phyloP scores from a whole-genome alignment of 208 protist species.

The Acanthamoeba sp. region DNA sequence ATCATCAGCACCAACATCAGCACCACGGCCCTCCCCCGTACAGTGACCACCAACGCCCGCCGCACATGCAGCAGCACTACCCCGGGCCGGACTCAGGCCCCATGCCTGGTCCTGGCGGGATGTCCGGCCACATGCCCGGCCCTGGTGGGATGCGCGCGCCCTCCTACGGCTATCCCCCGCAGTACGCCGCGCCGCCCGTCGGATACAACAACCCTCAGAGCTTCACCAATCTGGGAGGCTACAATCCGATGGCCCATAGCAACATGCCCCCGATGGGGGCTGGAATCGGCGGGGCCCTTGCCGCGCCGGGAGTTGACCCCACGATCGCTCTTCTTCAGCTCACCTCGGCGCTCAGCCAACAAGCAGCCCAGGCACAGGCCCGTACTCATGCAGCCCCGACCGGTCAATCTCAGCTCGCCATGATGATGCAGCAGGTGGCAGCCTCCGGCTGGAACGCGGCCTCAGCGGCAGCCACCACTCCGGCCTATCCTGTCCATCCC shows the following conservation, averaged over 20 bases:
- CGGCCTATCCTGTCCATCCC: not conserved
- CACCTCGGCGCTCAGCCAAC: slow-evolving; percentile 22
- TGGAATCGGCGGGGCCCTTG: not conserved
- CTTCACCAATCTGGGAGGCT: not conserved
- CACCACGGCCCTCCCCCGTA: not conserved
- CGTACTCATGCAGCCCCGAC: not conserved
- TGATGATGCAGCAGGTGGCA: slow-evolving; percentile 46
- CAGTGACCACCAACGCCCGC: not conserved
- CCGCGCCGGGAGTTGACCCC: not conserved
- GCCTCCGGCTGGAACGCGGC: slow-evolving; percentile 10
- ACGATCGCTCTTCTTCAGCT: slow-evolving; percentile 39
- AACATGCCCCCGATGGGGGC: not conserved
- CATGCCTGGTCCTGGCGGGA: not conserved
- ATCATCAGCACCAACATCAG: slow-evolving; percentile 1
- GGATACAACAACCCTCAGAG: not conserved
- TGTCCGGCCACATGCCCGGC: not conserved
- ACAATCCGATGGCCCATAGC: slow-evolving; percentile 19
- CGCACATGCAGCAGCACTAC: slow-evolving; percentile 28
- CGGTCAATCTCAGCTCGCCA: slow-evolving; percentile 7
- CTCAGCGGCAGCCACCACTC: not conserved
- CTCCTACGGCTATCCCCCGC: slow-evolving; percentile 16
- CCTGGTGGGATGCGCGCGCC: not conserved
- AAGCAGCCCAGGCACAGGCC: not conserved
- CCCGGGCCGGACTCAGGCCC: not conserved
- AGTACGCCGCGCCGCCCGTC: not conserved